A percentile compares a stretch with the other conserved stretches of the same genome.
phyloP scores from a whole-genome alignment of 2,329 filamentous ascomycete genomes.

The Claviceps digitariae region DNA sequence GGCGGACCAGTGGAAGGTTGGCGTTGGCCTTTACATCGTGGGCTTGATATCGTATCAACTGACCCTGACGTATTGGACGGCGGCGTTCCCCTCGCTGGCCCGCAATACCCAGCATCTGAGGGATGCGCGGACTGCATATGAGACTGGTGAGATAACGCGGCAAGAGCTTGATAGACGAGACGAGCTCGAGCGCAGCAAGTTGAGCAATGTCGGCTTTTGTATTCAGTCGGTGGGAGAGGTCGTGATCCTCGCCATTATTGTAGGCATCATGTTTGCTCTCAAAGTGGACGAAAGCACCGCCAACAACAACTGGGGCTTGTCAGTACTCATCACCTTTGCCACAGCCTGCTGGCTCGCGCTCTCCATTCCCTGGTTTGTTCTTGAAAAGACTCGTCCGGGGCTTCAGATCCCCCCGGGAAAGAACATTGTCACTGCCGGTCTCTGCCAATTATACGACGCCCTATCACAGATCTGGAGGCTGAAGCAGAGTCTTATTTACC shows the following conservation, averaged over 20 bases:
- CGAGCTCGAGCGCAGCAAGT: slow-evolving; percentile 47
- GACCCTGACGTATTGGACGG: slow-evolving; percentile 55
- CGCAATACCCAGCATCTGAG: slow-evolving; percentile 22
- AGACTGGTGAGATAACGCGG: slow-evolving; percentile 34
- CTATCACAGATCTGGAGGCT: slow-evolving; percentile 49
- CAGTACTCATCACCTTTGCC: slow-evolving; percentile 51
- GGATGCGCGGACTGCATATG: slow-evolving; percentile 18
- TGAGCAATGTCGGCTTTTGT: slow-evolving; percentile 52
- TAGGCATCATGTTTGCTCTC: slow-evolving; percentile 49
- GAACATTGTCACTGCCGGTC: slow-evolving; percentile 38
- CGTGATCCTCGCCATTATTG: slow-evolving; percentile 48
- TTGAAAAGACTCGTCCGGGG: slow-evolving; percentile 51
- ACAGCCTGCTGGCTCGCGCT: slow-evolving; percentile 51
- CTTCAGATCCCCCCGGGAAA: slow-evolving; percentile 21
- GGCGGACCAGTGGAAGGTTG: slow-evolving; percentile 44
- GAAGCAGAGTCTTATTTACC: slow-evolving; percentile 51
- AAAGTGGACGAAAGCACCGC: slow-evolving; percentile 42
- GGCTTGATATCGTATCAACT: slow-evolving; percentile 54
- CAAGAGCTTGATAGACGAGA: slow-evolving; percentile 48
- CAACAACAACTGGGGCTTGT: slow-evolving; percentile 54
- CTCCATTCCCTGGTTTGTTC: slow-evolving; percentile 51
- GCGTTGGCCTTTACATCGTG: slow-evolving; percentile 50
- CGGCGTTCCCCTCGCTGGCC: slow-evolving; percentile 33
- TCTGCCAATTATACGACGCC: slow-evolving; percentile 47
- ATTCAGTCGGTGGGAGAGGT: slow-evolving; percentile 50